A percentile compares a stretch with the other conserved stretches of the same genome.
Conservation (phyloP, 768 basidiomycete species). For the Daedaleopsis nitida region DNA sequence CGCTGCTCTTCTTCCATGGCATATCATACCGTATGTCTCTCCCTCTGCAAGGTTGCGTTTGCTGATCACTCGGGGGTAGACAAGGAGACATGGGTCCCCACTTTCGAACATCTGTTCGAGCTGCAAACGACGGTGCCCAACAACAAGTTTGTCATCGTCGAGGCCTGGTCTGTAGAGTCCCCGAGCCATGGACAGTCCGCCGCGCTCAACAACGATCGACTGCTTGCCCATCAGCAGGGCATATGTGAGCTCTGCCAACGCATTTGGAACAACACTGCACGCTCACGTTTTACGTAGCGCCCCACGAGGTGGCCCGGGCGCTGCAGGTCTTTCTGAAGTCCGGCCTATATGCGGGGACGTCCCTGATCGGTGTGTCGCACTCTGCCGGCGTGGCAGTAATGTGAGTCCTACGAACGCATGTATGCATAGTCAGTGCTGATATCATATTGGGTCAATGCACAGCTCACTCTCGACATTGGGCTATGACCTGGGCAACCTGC, state of each 20-base stretch:
- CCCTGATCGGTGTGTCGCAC: neutral
- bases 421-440: neutral
- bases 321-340: neutral
- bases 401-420: neutral
- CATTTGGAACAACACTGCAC: no score
- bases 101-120: conserved; percentile 3
- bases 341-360: neutral
- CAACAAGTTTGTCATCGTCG: conserved; percentile 5
- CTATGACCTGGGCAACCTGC: neutral
- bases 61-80: neutral
- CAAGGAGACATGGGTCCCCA: conserved; percentile 10
- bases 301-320: neutral
- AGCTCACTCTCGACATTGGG: neutral
- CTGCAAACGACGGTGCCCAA: neutral
- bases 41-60: no score
- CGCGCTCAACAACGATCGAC: neutral
- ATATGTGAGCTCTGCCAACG: neutral
- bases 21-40: no score
- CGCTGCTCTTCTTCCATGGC: no score
- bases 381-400: neutral
- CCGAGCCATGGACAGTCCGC: conserved; percentile 2
- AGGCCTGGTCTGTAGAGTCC: conserved; percentile 5
- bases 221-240: neutral
- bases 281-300: neutral
- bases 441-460: neutral